Conservation (phyloP, 306 rosid species). For the Adenanthera pavonina region DNA sequence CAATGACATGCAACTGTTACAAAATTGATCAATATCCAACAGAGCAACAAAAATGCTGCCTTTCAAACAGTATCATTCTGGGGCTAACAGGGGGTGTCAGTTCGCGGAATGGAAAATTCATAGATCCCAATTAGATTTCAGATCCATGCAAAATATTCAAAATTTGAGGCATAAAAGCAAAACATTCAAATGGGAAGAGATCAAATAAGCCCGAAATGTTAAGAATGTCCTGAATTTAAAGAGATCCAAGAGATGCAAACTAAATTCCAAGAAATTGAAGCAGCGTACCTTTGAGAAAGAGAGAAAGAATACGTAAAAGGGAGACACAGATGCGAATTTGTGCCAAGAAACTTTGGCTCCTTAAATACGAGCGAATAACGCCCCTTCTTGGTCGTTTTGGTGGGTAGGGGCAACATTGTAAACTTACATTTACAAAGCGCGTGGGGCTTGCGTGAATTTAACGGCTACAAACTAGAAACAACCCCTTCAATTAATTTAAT, state of each 20-base stretch:
- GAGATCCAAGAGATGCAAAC: not conserved
- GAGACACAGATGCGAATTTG: constrained; percentile 3
- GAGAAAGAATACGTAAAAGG: not conserved
- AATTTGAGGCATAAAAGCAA: not conserved
- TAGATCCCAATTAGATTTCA: constrained; percentile 37
- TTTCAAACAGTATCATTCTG: not conserved
- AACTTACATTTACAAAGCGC: not conserved
- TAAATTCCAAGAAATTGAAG: constrained; percentile 17
- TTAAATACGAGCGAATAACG: not conserved
- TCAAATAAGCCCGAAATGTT: not conserved
- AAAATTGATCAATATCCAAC: not conserved
- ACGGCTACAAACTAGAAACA: constrained; percentile 10
- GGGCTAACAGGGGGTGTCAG: not conserved
- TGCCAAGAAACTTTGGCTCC: not conserved
- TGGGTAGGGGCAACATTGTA: constrained; percentile 27
- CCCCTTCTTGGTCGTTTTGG: constrained; percentile 15
- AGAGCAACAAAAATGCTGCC: not conserved
- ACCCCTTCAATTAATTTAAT: not conserved
- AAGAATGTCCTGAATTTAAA: not conserved
- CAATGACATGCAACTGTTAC: not conserved
- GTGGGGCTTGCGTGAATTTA: not conserved
- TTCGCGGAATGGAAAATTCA: not conserved
- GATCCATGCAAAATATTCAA: constrained; percentile 37
- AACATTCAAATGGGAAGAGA: not conserved
- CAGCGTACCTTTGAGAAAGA: constrained; percentile 33